Conservation (phyloP, 371 early-diverging fungal genomes). For the Lichtheimia hyalospora region DNA sequence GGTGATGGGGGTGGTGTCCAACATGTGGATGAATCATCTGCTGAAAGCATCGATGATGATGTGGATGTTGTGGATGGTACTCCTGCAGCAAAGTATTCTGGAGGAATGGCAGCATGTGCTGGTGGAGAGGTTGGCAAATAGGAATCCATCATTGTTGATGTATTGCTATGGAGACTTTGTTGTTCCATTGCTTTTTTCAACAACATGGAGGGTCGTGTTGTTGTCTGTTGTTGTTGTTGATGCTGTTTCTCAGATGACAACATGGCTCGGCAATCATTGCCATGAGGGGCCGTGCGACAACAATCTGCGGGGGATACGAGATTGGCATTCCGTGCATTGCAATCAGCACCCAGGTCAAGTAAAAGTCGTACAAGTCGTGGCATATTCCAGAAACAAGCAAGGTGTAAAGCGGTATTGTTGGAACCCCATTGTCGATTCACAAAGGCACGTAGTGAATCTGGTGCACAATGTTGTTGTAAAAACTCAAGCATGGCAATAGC, state of each 20-base stretch:
- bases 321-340: conserved; percentile 25
- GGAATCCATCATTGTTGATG: neutral
- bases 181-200: conserved; percentile 21
- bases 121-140: conserved; percentile 8
- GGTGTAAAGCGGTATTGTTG: conserved; percentile 35
- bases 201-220: conserved; percentile 19
- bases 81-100: too few species aligned
- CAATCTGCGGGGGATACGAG: conserved; percentile 37
- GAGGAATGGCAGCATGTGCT: neutral
- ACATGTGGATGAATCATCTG: conserved; percentile 10
- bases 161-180: neutral
- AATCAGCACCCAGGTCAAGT: conserved; percentile 37
- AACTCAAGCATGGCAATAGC: neutral
- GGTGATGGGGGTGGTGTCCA: conserved; percentile 8
- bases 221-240: conserved; percentile 5
- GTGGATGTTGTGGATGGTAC: conserved; percentile 29
- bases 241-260: conserved; percentile 7
- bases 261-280: conserved; percentile 18
- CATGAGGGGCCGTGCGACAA: conserved; percentile 14
- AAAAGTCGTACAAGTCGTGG: conserved; percentile 40
- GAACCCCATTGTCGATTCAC: conserved; percentile 34
- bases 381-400: conserved; percentile 43
- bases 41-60: conserved; percentile 17
- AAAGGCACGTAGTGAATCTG: conserved; percentile 15
- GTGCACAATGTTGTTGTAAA: conserved; percentile 8